Evolutionary conservation across 2,329 filamentous ascomycete species (phyloP), one percentile per base, ranked within the genome.

Genomic region (Neonectria ditissima): DNA sequence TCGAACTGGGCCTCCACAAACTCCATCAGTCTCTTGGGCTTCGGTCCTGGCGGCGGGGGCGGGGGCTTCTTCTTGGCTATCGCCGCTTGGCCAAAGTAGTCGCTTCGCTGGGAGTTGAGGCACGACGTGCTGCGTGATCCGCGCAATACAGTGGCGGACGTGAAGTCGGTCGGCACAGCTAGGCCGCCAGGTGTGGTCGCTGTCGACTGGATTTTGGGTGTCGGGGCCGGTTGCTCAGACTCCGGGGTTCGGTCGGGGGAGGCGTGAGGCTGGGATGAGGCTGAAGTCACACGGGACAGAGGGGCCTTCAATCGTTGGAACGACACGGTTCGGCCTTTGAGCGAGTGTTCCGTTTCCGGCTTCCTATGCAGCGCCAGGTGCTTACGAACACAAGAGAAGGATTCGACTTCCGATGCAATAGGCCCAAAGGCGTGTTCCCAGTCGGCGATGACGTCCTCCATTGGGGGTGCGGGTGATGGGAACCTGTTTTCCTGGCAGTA

Each of bases 1-100:
- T 63, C 60, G 22, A 60, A 66, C 30, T 57, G 56, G 5, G 63
- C 63, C 44, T 63, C 63, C 14, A 66, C 63, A 48, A 60, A 63
- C 41, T 66, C 59, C 8, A 16, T 51, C 28, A 28, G 20, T 16
- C 6, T 53, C 52, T 50, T 56, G 9, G 60, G 55, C 41, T 65
- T 65, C 14, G 63, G 55, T 22, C 53, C 55, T 9, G 62, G 62
- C 16, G 54, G 55, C 9, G 63, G 63, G 7, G 63, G 63, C 5
- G 63, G 63, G 10, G 60, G 60, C 24, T 63, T 63, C 43, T 60
- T 63, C 56, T 63, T 66, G 6, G 54, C 51, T 34, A 56, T 57
- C 11, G 48, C 63, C 14, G 55, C 55, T 13, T 56, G 51, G 41
- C 50, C 54, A 22, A 60, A 60, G 43, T 56, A 63, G 34, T 54